Evolutionary conservation across 495 filamentous ascomycete species (phyloP).

Genomic region (Tuber magnatum): DNA sequence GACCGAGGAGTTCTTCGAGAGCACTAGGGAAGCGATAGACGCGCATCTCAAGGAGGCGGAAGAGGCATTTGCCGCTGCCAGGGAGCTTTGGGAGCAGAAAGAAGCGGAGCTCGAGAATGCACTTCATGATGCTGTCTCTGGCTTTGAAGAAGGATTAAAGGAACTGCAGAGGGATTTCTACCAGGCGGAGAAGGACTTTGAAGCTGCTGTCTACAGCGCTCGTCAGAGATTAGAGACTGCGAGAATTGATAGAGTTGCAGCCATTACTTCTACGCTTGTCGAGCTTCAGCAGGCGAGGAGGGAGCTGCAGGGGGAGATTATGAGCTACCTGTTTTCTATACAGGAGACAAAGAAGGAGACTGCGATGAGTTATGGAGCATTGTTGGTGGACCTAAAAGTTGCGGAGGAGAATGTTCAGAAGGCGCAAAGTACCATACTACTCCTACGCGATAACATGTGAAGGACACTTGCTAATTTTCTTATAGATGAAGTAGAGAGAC

Average conservation of each 20-base stretch:
- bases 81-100: constrained; percentile 16
- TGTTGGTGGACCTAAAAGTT: constrained; percentile 20
- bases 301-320: constrained; percentile 17
- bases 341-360: constrained; percentile 33
- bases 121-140: constrained; percentile 7
- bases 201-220: constrained; percentile 22
- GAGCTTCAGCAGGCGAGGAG: constrained; percentile 13
- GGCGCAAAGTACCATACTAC: constrained; percentile 19
- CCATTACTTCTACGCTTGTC: constrained; percentile 10
- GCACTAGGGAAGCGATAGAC: constrained; percentile 11
- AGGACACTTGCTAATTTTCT: constrained; percentile 1
- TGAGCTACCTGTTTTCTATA: constrained; percentile 15
- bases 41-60: constrained; percentile 11
- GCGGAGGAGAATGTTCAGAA: constrained; percentile 11
- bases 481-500: constrained; percentile 10
- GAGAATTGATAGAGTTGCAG: constrained; percentile 24
- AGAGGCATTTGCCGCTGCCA: constrained; percentile 14
- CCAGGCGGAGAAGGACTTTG: constrained; percentile 23
- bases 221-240: constrained; percentile 21
- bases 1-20: constrained; percentile 20
- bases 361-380: constrained; percentile 20
- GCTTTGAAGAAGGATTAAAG: constrained; percentile 20
- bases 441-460: neutral
- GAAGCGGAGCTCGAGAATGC: constrained; percentile 10
- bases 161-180: constrained; percentile 14